These are phyloP conservation scores for Pseudopyricularia cyperi DNA, from an alignment of 2,329 filamentous ascomycete genomes.

Conservation along the genomic window DNA sequence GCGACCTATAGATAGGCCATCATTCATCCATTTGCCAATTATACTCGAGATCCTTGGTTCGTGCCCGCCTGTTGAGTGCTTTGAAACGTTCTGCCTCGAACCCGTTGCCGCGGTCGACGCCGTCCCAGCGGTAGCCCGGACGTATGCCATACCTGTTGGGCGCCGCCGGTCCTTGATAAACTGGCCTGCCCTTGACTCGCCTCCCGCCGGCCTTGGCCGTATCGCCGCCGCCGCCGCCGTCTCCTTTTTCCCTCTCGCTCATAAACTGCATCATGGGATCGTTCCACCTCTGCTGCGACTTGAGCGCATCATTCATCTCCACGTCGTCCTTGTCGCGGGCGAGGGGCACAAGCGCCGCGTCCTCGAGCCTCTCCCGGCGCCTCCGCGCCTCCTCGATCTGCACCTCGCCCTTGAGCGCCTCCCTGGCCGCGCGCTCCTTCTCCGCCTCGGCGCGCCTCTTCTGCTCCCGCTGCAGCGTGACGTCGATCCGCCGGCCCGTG, in stretches of 20 bases:
- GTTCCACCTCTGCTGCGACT: slow-evolving; percentile 70
- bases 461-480: slow-evolving; percentile 81
- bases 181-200: slow-evolving; percentile 32
- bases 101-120: slow-evolving; percentile 84
- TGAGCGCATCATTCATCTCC: slow-evolving; percentile 74
- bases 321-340: slow-evolving; percentile 74
- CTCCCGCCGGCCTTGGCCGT: slow-evolving; percentile 7
- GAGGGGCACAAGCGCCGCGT: slow-evolving; percentile 71
- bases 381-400: slow-evolving; percentile 57
- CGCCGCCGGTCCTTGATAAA: slow-evolving; percentile 67
- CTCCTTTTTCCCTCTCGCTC: slow-evolving; percentile 27
- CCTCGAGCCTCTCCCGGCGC: slow-evolving; percentile 55
- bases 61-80: slow-evolving; percentile 63
- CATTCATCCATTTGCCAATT: slow-evolving; percentile 78
- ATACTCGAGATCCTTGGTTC: slow-evolving; percentile 73
- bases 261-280: slow-evolving; percentile 83
- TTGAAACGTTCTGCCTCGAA: slow-evolving; percentile 92
- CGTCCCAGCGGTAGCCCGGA: slow-evolving; percentile 92
- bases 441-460: slow-evolving; percentile 52
- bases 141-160: slow-evolving; percentile 91
- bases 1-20: neutral
- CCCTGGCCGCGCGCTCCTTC: slow-evolving; percentile 51
- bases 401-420: slow-evolving; percentile 71
- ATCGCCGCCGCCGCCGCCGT: slow-evolving; percentile 7
- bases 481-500: slow-evolving; percentile 84